Base-by-base conservation (phyloP, 768 basidiomycete genomes). In the Trametes cingulata region DNA sequence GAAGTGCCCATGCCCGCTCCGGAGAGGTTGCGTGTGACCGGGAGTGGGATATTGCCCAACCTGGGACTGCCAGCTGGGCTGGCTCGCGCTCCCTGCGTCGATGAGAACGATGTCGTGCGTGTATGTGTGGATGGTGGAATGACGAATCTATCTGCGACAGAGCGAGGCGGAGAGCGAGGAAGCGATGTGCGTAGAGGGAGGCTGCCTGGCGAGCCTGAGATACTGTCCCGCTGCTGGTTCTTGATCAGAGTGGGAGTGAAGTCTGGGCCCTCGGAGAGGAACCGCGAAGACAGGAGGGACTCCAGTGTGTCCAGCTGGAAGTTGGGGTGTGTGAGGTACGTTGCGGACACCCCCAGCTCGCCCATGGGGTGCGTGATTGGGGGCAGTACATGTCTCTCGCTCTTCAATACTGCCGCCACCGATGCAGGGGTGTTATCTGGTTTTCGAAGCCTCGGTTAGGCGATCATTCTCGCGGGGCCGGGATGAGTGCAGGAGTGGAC, bases 221-320 rank as follows among this genome's bases (percentile, higher is more conserved):
- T 72, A 9, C 82, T 84, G 56, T 85, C 83, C 4, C 85, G 80
- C 56, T 83, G 82, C 58, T 82, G 81, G 67, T 86, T 82, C 79
- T 84, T 85, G 33, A 79, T 77, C 12, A 91, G 76, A 0, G 91
- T 92, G 0, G 90, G 91, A 0, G 87, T 83, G 68, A 91, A 92
- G 29, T 81, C 82, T 2, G 77, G 77, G 17, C 82, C 85, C 65
- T 85, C 82, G 65, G 86, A 86, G 24, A 88, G 77, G 67, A 93
- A 90, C 14, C 84, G 78, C 3, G 86, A 87, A 2, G 88, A 91
- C 5, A 93, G 76, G 1, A 91, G 74, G 1, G 87, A 86, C 72
- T 93, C 91, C 33, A 87, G 78, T 64, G 90, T 87, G 71, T 91
- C 89, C 29, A 92, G 75, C 62, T 84, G 80, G 76, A 93, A 93